Evolutionary conservation across 371 early-diverging fungal genomes (phyloP).

Genomic region (Mortierella sp.): DNA sequence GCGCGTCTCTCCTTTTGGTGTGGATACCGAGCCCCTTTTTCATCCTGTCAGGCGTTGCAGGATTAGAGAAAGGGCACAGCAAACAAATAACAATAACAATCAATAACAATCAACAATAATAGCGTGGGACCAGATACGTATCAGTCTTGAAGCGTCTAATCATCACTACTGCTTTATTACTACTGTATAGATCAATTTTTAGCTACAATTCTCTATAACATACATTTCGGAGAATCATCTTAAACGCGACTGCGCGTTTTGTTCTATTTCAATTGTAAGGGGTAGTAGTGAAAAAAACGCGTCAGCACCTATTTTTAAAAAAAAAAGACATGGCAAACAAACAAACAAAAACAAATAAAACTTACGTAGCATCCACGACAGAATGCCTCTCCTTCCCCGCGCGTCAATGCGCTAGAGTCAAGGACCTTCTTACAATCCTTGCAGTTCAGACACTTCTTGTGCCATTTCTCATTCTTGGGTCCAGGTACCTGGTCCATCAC

Average conservation of each 20-base stretch:
- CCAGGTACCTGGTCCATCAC: conserved; percentile 71
- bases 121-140: too few relatives aligned
- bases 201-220: too few relatives aligned
- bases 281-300: neutral
- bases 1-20: too few relatives aligned
- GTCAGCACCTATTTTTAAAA: neutral
- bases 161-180: too few relatives aligned
- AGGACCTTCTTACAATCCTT: conserved; percentile 65
- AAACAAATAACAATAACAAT: too few relatives aligned
- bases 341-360: conserved; percentile 2
- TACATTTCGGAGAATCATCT: too few relatives aligned
- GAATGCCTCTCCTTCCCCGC: conserved; percentile 58
- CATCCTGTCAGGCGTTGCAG: too few relatives aligned
- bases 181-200: too few relatives aligned
- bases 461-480: conserved; percentile 70
- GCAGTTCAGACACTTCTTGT: conserved; percentile 71
- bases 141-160: too few relatives aligned
- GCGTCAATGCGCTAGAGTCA: conserved; percentile 67
- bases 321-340: neutral
- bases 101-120: too few relatives aligned
- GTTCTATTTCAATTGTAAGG: conserved; percentile 16
- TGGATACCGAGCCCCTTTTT: too few relatives aligned
- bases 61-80: too few relatives aligned
- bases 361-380: conserved; percentile 65
- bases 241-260: conserved; percentile 35